Base-by-base conservation (phyloP, 2,329 filamentous ascomycete genomes). In the Thelonectria olida region DNA sequence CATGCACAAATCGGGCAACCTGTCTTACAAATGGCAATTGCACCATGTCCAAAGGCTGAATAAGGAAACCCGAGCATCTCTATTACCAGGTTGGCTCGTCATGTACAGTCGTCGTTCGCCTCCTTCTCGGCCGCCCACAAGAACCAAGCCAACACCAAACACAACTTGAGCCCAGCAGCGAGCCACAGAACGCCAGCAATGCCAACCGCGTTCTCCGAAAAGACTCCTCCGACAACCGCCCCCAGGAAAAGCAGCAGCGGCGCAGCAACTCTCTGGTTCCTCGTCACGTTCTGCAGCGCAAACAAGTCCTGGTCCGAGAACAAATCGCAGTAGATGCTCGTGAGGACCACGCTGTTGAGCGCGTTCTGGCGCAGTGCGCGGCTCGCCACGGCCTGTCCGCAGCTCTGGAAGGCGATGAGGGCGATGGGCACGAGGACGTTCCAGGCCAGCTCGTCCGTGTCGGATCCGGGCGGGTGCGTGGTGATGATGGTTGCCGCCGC, bases 291-390 rank as follows among this genome's bases (percentile, higher is more conserved):
- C 25, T 74, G 65, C 5, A 72, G 36, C 1, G 73, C 56, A 31
- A 86, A 82, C 7, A 87, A 68, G 28, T 82, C 75, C 49, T 77
- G 75, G 59, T 93, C 90, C 1, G 88, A 90, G 67, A 92, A 92
- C 19, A 95, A 73, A 73, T 95, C 92, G 72, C 91, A 93, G 77
- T 94, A 95, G 61, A 92, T 88, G 72, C 90, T 93, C 2, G 92
- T 95, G 66, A 96, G 78, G 7, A 94, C 92, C 7, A 93, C 90
- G 63, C 90, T 93, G 0, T 91, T 93, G 22, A 95, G 78, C 1
- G 88, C 87, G 58, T 87, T 88, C 68, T 89, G 90, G 67, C 88
- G 84, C 62, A 95, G 76, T 1, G 90, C 88, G 3, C 91, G 81
- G 72, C 89, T 92, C 0, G 87, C 86, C n/a, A 93, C 88, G 1